A percentile compares a stretch with the other conserved stretches of the same genome.
These are phyloP conservation scores for Nakazawaea ernobii DNA, from an alignment of 805 yeast species.

Conservation along the genomic window DNA sequence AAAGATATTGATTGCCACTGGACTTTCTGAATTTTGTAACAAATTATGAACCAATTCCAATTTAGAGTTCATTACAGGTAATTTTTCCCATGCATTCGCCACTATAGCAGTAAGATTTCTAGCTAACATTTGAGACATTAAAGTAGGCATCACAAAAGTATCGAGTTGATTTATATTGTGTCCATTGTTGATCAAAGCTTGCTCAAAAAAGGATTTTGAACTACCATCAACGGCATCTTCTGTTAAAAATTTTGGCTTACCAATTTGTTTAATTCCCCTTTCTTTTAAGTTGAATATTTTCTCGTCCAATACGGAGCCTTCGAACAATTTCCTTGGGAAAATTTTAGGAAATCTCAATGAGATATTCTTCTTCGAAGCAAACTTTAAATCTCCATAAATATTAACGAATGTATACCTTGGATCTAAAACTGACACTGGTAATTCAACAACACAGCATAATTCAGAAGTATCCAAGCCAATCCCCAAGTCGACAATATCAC, in stretches of 20 bases:
- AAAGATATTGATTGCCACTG: slow-evolving; percentile 33
- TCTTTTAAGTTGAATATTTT: slow-evolving; percentile 14
- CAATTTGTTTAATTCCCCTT: slow-evolving; percentile 19
- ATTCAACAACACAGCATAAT: slow-evolving; percentile 47
- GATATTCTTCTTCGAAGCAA: slow-evolving; percentile 38
- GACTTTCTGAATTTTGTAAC: slow-evolving; percentile 31
- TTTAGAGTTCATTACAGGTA: slow-evolving; percentile 27
- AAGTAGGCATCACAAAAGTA: slow-evolving; percentile 25
- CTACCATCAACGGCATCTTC: slow-evolving; percentile 18
- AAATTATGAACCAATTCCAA: slow-evolving; percentile 29
- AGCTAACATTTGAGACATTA: slow-evolving; percentile 25
- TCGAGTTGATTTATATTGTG: slow-evolving; percentile 16
- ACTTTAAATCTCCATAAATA: slow-evolving; percentile 50
- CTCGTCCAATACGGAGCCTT: slow-evolving; percentile 24
- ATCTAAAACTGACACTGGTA: slow-evolving; percentile 44
- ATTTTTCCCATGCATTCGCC: slow-evolving; percentile 22
- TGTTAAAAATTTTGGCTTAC: slow-evolving; percentile 26
- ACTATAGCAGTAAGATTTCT: slow-evolving; percentile 20
- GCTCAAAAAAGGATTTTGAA: slow-evolving; percentile 3
- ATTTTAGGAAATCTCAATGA: slow-evolving; percentile 50
- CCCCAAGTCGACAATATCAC: slow-evolving; percentile 58
- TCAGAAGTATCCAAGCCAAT: slow-evolving; percentile 35
- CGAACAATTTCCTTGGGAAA: slow-evolving; percentile 34
- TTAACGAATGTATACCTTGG: slow-evolving; percentile 53
- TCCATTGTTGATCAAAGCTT: slow-evolving; percentile 11